Evolutionary conservation across 1,284 basidiomycete genomes (phyloP), one percentile per base, ranked within the genome.

Genomic region (Inonotus hispidus): DNA sequence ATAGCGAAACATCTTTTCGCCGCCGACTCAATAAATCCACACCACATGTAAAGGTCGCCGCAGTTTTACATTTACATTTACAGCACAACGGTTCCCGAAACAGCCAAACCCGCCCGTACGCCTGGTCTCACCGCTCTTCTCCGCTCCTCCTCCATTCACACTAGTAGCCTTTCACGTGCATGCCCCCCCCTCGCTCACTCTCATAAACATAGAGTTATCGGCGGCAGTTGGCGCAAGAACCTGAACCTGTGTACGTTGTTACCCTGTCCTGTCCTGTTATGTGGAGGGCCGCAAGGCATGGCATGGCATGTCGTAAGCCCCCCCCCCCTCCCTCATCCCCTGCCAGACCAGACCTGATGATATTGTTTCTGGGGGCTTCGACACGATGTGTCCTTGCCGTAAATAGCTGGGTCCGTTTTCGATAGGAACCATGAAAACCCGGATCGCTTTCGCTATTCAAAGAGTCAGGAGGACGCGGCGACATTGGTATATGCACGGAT

Each of bases 111-210:
- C 32, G 27, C 50, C 50, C 50, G 29, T 37, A 13, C 27, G 7
- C 13, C 5, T 21, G 50, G 50, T 21, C n/a, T 32, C 32, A 32
- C 32, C 4, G 8, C 32, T 32, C 32, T 37, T 32, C 50, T 14
- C 50, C 50, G 50, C 50, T 32, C 25, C 25, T 53, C 29, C 50
- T 53, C 50, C 50, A 53, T 53, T 53, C 50, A 29, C 27, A n/a
- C 50, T 53, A 53, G 50, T 27, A 23, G 6, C 19, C 25, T 29
- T 32, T 37, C 46, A 49, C 46, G 46, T 49, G 46, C 46, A 23
- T 23, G 46, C 4, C 8, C 32, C 4, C 4, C 3, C 3, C 14
- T 45, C 21, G 4, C 16, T 45, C 14, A 21, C 41, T n/a, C 41
- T 45, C 21, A 45, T 32, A 32, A 32, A 4, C 32, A 32, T 32